A percentile compares a stretch with the other conserved stretches of the same genome.
These are phyloP conservation scores for Diaporthe velutina DNA, from an alignment of 2,329 filamentous ascomycete genomes.

Conservation along the genomic window DNA sequence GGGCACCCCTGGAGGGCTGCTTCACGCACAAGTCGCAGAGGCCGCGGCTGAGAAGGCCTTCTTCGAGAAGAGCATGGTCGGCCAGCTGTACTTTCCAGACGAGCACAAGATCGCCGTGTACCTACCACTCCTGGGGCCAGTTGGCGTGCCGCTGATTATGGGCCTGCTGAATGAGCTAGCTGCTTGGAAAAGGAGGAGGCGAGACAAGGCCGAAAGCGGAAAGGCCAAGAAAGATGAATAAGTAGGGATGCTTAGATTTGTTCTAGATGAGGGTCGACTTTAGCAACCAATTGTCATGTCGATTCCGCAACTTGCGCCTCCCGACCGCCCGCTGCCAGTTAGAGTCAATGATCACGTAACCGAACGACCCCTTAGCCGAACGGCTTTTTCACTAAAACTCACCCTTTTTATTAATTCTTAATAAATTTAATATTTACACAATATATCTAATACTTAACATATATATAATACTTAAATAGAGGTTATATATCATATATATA, in stretches of 20 bases:
- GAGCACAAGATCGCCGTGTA: slow-evolving; percentile 99
- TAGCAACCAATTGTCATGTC: not conserved
- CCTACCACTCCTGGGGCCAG: slow-evolving; percentile 87
- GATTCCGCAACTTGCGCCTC: not conserved
- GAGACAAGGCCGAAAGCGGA: slow-evolving; percentile 54
- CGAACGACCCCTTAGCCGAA: too few species aligned
- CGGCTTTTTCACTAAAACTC: too few species aligned
- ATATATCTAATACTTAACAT: too few species aligned
- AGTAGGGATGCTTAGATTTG: not conserved
- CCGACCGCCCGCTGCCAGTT: too few species aligned
- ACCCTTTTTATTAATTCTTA: too few species aligned
- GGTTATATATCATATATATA: too few species aligned
- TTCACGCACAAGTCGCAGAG: slow-evolving; percentile 87
- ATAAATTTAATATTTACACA: too few species aligned
- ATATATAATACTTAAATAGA: too few species aligned
- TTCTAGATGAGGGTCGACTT: not conserved
- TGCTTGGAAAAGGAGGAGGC: slow-evolving; percentile 65
- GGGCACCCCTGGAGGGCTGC: slow-evolving; percentile 74
- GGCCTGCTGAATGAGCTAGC: slow-evolving; percentile 85
- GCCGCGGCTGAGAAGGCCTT: slow-evolving; percentile 92
- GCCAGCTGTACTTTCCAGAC: slow-evolving; percentile 97
- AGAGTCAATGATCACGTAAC: too few species aligned
- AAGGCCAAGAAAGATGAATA: slow-evolving; percentile 49
- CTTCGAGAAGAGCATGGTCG: slow-evolving; percentile 99
- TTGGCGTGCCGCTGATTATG: slow-evolving; percentile 91